A percentile compares a stretch with the other conserved stretches of the same genome.
Conservation (phyloP, 805 yeast species). For the Pichia scutulata region DNA sequence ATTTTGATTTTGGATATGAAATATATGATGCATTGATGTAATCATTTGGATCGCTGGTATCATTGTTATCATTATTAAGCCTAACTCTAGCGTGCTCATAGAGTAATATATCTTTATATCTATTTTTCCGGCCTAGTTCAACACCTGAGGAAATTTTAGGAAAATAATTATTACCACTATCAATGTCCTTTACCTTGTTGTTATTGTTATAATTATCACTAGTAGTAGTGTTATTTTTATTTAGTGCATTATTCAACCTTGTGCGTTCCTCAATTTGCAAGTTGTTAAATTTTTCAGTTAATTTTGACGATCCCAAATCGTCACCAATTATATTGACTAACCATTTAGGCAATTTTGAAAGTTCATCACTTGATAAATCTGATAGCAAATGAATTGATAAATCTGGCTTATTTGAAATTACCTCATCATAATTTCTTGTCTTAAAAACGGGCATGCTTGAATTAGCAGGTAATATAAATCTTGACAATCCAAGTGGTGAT, state of each 20-base stretch:
- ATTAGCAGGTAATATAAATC: conserved; percentile 45
- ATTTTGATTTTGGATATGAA: conserved; percentile 29
- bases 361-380: conserved; percentile 15
- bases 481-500: conserved; percentile 33
- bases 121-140: conserved; percentile 71
- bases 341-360: conserved; percentile 46
- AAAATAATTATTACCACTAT: background rate
- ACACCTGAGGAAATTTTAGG: conserved; percentile 58
- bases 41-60: conserved; percentile 21
- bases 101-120: conserved; percentile 85
- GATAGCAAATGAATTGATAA: conserved; percentile 21
- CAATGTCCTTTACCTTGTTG: background rate
- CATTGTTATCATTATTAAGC: conserved; percentile 22
- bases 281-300: conserved; percentile 49
- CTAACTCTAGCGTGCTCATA: conserved; percentile 80
- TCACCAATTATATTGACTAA: conserved; percentile 31
- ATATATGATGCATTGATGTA: conserved; percentile 88
- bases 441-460: conserved; percentile 37
- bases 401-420: conserved; percentile 23
- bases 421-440: conserved; percentile 49
- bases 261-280: conserved; percentile 65
- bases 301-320: conserved; percentile 31
- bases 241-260: conserved; percentile 46
- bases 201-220: too few relatives aligned
- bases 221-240: conserved; percentile 15